Conservation (phyloP, 768 basidiomycete genomes). For the Lactarius hatsudake region DNA sequence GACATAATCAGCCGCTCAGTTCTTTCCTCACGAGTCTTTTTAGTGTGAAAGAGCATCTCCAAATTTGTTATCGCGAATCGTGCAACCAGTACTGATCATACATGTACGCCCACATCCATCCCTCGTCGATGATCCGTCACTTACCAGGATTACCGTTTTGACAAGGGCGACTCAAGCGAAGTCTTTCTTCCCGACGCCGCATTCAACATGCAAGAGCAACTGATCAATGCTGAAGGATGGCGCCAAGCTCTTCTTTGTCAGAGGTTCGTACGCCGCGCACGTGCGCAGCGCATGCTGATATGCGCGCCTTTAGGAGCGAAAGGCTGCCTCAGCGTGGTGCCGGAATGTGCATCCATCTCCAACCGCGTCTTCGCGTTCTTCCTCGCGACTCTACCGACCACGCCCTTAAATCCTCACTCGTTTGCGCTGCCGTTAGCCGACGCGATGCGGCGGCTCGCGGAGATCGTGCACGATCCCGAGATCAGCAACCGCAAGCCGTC, state of each 20-base stretch:
- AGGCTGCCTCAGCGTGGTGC: conserved; percentile 26
- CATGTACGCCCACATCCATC: conserved; percentile 16
- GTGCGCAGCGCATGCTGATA: background rate
- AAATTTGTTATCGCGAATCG: conserved; percentile 10
- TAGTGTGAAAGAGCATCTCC: conserved; percentile 8
- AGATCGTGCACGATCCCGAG: conserved; percentile 9
- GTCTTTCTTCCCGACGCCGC: conserved; percentile 15
- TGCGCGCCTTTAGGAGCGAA: conserved; percentile 16
- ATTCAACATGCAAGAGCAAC: conserved; percentile 20
- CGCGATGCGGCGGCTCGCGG: conserved; percentile 18
- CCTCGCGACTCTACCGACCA: conserved; percentile 23
- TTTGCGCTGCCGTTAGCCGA: background rate
- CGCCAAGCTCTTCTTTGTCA: conserved; percentile 25
- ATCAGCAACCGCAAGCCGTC: conserved; percentile 16
- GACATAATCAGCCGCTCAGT: background rate
- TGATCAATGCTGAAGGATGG: conserved; percentile 26
- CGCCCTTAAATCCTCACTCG: conserved; percentile 10
- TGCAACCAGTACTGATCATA: conserved; percentile 24
- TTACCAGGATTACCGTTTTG: background rate
- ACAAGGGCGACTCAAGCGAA: conserved; percentile 26
- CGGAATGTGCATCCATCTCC: conserved; percentile 28
- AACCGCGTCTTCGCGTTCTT: conserved; percentile 30
- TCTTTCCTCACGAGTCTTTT: background rate
- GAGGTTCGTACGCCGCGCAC: conserved; percentile 8
- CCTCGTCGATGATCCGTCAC: background rate